Conservation (phyloP, 495 filamentous ascomycete species). For the Chaetomium tenue region DNA sequence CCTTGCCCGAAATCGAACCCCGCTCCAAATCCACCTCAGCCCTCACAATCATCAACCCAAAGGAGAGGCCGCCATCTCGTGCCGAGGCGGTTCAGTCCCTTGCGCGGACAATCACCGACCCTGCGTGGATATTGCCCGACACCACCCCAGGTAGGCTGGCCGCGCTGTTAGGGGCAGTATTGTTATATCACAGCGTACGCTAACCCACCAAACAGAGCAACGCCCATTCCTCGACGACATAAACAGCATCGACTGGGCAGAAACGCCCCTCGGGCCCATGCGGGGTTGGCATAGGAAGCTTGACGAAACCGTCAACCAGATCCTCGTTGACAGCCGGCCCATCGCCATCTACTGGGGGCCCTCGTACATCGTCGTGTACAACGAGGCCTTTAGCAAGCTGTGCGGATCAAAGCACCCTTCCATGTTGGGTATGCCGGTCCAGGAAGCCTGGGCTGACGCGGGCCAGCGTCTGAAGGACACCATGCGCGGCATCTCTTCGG, state of each 20-base stretch:
- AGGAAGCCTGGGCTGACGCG: conserved; percentile 37
- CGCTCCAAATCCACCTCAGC: conserved; percentile 23
- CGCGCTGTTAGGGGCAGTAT: not conserved
- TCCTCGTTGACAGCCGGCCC: conserved; percentile 64
- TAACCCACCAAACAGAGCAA: conserved; percentile 28
- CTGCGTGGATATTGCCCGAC: conserved; percentile 36
- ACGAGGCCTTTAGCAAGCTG: conserved; percentile 46
- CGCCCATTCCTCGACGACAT: conserved; percentile 38
- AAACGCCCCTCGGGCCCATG: conserved; percentile 60
- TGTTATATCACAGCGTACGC: not conserved
- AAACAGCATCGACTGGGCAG: conserved; percentile 52
- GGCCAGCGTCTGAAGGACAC: conserved; percentile 38
- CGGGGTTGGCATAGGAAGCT: conserved; percentile 56
- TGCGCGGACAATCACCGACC: conserved; percentile 29
- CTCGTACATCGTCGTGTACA: conserved; percentile 46
- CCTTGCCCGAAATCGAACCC: conserved; percentile 4
- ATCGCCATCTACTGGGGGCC: conserved; percentile 54
- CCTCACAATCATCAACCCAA: conserved; percentile 5
- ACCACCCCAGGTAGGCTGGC: conserved; percentile 30
- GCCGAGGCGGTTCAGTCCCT: conserved; percentile 29
- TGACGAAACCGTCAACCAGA: conserved; percentile 57
- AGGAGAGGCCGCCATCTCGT: conserved; percentile 14
- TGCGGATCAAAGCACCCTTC: conserved; percentile 40
- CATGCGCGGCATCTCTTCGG: conserved; percentile 29
- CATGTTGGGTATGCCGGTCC: conserved; percentile 41